Conservation (phyloP, 2,329 filamentous ascomycete species). For the Canariomyces notabilis region DNA sequence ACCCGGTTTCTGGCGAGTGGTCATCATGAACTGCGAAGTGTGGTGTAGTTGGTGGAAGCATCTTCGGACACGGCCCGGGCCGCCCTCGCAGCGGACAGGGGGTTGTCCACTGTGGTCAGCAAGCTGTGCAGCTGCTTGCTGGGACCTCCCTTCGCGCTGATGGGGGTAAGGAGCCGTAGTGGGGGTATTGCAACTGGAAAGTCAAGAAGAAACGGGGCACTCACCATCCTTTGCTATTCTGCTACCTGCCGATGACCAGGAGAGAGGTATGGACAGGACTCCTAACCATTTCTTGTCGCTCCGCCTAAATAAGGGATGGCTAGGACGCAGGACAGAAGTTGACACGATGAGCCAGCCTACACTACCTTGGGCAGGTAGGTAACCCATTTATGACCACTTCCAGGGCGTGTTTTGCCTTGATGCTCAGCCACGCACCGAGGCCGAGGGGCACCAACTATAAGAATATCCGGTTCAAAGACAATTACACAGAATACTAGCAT, state of each 20-base stretch:
- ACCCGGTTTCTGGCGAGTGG: too few species aligned
- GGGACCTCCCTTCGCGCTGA: too few species aligned
- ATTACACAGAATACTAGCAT: constrained; percentile 10
- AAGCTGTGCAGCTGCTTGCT: too few species aligned
- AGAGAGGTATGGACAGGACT: constrained; percentile 2
- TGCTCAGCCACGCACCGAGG: constrained; percentile 5
- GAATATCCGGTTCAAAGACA: constrained; percentile 2
- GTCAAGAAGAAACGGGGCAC: constrained; percentile 2
- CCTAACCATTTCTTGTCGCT: constrained; percentile 10
- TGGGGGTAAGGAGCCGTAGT: not conserved
- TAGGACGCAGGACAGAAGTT: too few species aligned
- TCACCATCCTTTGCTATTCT: constrained; percentile 23
- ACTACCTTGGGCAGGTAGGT: too few species aligned
- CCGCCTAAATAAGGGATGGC: too few species aligned
- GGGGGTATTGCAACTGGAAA: not conserved
- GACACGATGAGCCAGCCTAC: too few species aligned
- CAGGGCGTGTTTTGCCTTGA: constrained; percentile 4
- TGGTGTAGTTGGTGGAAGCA: too few species aligned
- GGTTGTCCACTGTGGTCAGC: too few species aligned
- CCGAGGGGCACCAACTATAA: not conserved
- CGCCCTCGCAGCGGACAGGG: constrained; percentile 3
- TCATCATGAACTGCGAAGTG: too few species aligned
- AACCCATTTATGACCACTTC: constrained; percentile 11
- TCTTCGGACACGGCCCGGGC: constrained; percentile 5
- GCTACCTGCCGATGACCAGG: constrained; percentile 9